Evolutionary conservation across 768 basidiomycete genomes (phyloP), one percentile per base, ranked within the genome.

Genomic region (Leccinum ochraceum): DNA sequence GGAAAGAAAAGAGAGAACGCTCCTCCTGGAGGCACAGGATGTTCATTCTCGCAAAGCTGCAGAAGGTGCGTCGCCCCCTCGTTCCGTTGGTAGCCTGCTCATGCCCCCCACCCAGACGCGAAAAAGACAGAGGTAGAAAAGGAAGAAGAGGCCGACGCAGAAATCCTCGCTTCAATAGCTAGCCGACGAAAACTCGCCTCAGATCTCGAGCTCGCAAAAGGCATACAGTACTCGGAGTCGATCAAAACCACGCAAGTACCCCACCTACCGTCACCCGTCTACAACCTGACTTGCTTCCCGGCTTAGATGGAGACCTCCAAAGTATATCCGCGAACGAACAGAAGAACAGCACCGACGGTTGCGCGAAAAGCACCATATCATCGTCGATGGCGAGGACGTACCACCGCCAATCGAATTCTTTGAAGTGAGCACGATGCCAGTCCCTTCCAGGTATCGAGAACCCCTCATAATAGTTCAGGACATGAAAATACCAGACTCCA

Each of bases 401-500:
- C 96, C 97, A 2, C 94, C 94, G 9, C 94, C 97, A 1, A 96
- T 98, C 55, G 88, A 91, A 61, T 85, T 88, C 63, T 98, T 98
- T 76, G 81, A 80, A 34, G 93, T 93, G 72, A 60, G 77, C 68
- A 26, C 4, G 6, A 0, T 16, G 34, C 57, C 24, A 9, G 0
- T 9, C 30, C 22, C 20, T 24, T 32, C 34, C 52, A 17, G 10
- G 20, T 5, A 46, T 46, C 11, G 24, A 62, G 64, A 34, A 60
- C 66, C 56, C n/a, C 52, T 63, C 42, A 60, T 66, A 52, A 58
- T 61, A 42, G 53, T 54, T 37, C 60, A 95, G 91, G 96, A 98
- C 71, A 99, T 99, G 97, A 98, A 98, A 80, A 88, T 99, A n/a
- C 97, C 96, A 7, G 83, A 83, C 44, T 82, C 88, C 3, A 86